Evolutionary conservation across 2,329 filamentous ascomycete species (phyloP), one percentile per base, ranked within the genome.

Genomic region (Metarhizium album): DNA sequence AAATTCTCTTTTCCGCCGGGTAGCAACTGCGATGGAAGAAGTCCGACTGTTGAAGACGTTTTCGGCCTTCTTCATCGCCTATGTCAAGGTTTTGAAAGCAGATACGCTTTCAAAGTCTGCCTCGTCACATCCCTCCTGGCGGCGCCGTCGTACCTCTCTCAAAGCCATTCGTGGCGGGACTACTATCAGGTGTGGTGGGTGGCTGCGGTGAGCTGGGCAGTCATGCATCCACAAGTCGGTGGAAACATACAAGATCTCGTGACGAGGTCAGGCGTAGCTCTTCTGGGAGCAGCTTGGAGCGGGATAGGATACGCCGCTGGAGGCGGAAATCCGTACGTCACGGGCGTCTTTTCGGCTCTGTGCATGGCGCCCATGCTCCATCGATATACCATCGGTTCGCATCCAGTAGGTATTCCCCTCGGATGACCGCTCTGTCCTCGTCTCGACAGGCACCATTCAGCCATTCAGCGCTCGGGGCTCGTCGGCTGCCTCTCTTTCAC

Each of bases 291-390:
- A 20, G 58, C 74, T 1, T 82, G 78, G 78, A 74, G 72, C 5
- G 78, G 72, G 8, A 60, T 78, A 38, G 70, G 75, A 0, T 76
- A 74, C 58, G 71, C 69, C 6, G 75, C 74, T 13, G 71, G 70
- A 3, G 56, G 72, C 42, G 77, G 77, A 6, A 79, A 74, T 56
- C 75, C 75, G 0, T 79, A 74, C 56, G 70, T 80, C 2, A 72
- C 79, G 62, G 76, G 73, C 3, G 71, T 70, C 0, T 80, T 82
- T 61, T 73, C 76, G 14, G 67, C 69, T 3, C 65, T 80, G 5
- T 82, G 74, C 57, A 79, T 81, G 74, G 57, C 77, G n/a, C 79
- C 78, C 0, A 80, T 80, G 77, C 64, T 80, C 11, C 78, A 79
- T 53, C 69, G 77, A 27, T 79, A 72, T 53, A 76, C 75, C 0